Percentiles rank a stretch among this genome's conserved stretches.
phyloP scores from a whole-genome alignment of 345 rosid genomes.

The Eucalyptus sideroxylon region DNA sequence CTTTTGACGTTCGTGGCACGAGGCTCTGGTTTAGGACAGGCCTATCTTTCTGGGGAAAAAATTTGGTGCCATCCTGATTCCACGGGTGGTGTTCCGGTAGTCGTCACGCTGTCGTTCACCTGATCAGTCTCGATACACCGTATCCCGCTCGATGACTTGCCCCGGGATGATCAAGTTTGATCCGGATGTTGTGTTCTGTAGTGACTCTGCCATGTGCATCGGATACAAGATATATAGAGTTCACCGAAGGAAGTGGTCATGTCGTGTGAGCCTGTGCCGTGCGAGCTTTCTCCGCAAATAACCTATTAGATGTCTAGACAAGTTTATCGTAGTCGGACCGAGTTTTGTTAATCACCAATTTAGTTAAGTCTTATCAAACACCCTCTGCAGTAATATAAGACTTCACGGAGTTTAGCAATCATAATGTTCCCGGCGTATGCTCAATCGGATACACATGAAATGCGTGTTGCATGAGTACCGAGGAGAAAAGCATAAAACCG shows the following conservation, averaged over 20 bases:
- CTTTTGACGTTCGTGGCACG: neutral
- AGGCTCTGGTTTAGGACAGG: neutral
- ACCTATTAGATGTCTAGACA: neutral
- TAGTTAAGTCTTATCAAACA: neutral
- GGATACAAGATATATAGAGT: neutral
- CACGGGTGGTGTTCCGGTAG: neutral
- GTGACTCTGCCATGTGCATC: neutral
- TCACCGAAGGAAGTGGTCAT: neutral
- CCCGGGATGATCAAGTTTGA: neutral
- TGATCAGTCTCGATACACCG: neutral
- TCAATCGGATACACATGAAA: neutral
- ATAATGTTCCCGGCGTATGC: neutral
- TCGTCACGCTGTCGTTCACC: neutral
- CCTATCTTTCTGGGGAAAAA: neutral
- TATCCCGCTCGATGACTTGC: neutral
- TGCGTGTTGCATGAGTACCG: neutral
- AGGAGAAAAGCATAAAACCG: neutral
- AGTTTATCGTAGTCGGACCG: neutral
- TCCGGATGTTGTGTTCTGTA: neutral
- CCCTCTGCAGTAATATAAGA: neutral
- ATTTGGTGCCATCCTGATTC: neutral
- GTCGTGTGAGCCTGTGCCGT: neutral
- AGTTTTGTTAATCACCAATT: neutral
- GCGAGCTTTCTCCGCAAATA: neutral
- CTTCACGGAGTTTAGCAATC: neutral